Conservation (phyloP, 1,284 basidiomycete species). For the Malassezia dermatis region DNA sequence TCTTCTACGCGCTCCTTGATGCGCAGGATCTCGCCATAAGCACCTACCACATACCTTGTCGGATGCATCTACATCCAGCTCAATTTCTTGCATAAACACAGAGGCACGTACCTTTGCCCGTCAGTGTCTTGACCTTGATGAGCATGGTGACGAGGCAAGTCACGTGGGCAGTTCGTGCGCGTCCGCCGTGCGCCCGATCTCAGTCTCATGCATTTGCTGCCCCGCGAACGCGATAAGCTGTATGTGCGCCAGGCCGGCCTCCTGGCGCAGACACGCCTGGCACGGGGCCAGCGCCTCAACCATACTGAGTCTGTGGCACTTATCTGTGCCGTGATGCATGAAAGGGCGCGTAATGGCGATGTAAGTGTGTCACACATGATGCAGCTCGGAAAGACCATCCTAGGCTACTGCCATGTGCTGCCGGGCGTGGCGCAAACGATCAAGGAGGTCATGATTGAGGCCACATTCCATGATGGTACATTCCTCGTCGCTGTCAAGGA, state of each 20-base stretch:
- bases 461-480: slow-evolving; percentile 39
- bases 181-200: not conserved
- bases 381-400: slow-evolving; percentile 61
- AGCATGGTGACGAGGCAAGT: slow-evolving; percentile 24
- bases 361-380: slow-evolving; percentile 79
- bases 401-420: slow-evolving; percentile 83
- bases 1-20: slow-evolving; percentile 99
- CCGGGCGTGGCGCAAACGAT: slow-evolving; percentile 53
- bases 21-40: slow-evolving; percentile 63
- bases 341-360: slow-evolving; percentile 86
- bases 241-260: slow-evolving; percentile 44
- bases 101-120: slow-evolving; percentile 66
- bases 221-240: slow-evolving; percentile 44
- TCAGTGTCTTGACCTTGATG: slow-evolving; percentile 62
- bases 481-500: slow-evolving; percentile 56
- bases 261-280: slow-evolving; percentile 85
- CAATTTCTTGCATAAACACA: slow-evolving; percentile 57
- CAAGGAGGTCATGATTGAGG: slow-evolving; percentile 46
- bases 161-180: not conserved
- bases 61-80: slow-evolving; percentile 85
- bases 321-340: slow-evolving; percentile 81
- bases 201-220: slow-evolving; percentile 41
- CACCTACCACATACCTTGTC: slow-evolving; percentile 60
- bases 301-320: slow-evolving; percentile 77
- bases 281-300: slow-evolving; percentile 77